Evolutionary conservation across 1,284 basidiomycete genomes (phyloP), one percentile per base, ranked within the genome.

Genomic region (Malassezia nana): DNA sequence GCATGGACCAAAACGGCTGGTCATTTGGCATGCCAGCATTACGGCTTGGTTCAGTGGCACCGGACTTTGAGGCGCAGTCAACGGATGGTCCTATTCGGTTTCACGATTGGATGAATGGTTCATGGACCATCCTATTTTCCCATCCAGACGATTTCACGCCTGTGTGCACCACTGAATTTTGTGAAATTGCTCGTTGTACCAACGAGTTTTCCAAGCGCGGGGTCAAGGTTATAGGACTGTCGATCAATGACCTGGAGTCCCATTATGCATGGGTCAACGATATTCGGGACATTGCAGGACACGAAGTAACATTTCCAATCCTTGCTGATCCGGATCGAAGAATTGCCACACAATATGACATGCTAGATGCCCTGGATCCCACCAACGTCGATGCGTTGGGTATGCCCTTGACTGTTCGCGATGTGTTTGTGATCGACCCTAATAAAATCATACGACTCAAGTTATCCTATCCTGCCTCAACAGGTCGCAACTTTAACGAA

Each of bases 331-430:
- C 82, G 46, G 85, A 89, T 72, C 82, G 94, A 74, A 84, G 83
- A 75, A 58, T 66, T 6, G 59, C 62, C 13, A 64, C 67, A 52
- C 58, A 58, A 32, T 91, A 90, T 74, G 89, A 90, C 76, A 98
- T 98, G 94, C 81, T 98, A 58, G 92, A 98, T 76, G 81, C 86
- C 64, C 86, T 92, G 75, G 89, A 94, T 76, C 81, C 86, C 46
- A 92, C 90, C 57, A 99, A 98, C 79, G 83, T 86, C 52, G 94
- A 99, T 76, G 80, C 80, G 49, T 92, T 92, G 78, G 89, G 90
- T 47, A 65, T 75, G 18, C 79, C 78, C 16, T 77, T 79, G 72
- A 95, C 90, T n/a, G 66, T 71, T 3, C 63, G 68, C 5, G 66
- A 67, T 49, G 71, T 74, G 15, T 71, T 74, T 29, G 67, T 74